Base-by-base conservation (phyloP, 2,329 filamentous ascomycete genomes). In the Fusarium sp. region DNA sequence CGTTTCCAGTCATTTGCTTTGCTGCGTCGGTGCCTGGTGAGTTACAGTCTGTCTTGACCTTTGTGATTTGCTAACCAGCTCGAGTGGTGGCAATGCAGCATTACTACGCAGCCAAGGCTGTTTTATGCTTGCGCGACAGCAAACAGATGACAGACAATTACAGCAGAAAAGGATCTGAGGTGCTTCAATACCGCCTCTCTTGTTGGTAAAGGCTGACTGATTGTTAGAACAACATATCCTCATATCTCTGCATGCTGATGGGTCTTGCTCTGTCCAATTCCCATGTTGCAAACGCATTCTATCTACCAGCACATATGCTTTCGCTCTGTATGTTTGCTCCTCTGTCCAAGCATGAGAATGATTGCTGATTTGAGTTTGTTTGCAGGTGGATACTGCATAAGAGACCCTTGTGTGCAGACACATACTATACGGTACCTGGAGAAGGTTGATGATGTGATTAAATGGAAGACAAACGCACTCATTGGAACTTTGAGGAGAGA, bases 271-370 rank as follows among this genome's bases (percentile, higher is more conserved):
- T 66, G 2, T 66, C 64, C 0, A 66, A 67, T 7, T 24, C 50
- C 3, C 63, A 66, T 10, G 42, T 51, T 0, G 20, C 28, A 2
- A 67, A 67, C 38, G 64, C 64, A 6, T 67, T 59, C 10, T 66
- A 66, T 11, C 9, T 67, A 1, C 64, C 64, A 1, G 62, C 64
- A 39, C 62, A 67, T 3, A 67, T 67, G 51, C 20, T 67, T 9
- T 67, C 62, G 3, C 24, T 67, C 2, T 66, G 64, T 67, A 44
- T 1, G 39, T 39, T 11, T 15, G 4, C 0, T 4, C 4, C 5
- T 3, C 0, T 2, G 6, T 2, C 5, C 10, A 20, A 14, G 14
- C 4, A 0, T 20, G 13, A 20, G 28, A 5, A 44, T 14, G 4
- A 0, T 24, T 8, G 4, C 13, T 18, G 5, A 38, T 26, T 12